phyloP scores from a whole-genome alignment of 1,284 basidiomycete genomes.

The Cryptococcus floricola region DNA sequence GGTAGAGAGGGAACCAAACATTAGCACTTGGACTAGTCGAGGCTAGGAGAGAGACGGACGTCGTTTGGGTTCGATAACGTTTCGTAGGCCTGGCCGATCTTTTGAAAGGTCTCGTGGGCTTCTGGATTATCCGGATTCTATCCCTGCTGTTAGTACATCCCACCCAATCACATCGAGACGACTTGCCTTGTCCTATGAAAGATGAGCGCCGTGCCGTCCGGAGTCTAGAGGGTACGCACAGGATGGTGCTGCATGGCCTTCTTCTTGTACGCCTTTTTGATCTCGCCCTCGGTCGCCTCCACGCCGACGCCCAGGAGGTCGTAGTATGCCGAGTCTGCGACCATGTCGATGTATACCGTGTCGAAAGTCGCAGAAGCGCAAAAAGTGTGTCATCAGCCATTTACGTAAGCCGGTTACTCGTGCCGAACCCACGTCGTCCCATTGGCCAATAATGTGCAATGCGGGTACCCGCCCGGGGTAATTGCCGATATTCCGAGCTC shows the following conservation, averaged over 20 bases:
- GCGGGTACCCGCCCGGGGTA: background rate
- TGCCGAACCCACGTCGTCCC: background rate
- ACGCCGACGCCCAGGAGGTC: constrained; percentile 70
- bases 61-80: constrained; percentile 70
- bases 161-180: too few relatives aligned
- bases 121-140: constrained; percentile 53
- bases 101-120: constrained; percentile 72
- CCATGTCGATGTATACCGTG: constrained; percentile 22
- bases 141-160: background rate
- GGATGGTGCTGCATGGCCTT: constrained; percentile 90
- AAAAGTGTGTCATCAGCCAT: background rate
- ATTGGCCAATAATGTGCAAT: background rate
- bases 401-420: too few relatives aligned
- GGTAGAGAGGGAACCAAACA: background rate
- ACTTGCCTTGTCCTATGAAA: constrained; percentile 54
- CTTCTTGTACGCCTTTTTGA: constrained; percentile 87
- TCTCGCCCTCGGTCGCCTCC: constrained; percentile 67
- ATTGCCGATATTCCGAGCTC: background rate
- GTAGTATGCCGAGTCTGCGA: constrained; percentile 54
- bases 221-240: constrained; percentile 53
- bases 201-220: background rate
- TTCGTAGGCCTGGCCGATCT: constrained; percentile 87
- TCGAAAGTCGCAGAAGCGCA: background rate
- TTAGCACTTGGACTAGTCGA: background rate
- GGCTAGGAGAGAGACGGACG: constrained; percentile 14